Conservation (phyloP, 768 basidiomycete genomes). For the Leucosporidium scottii region DNA sequence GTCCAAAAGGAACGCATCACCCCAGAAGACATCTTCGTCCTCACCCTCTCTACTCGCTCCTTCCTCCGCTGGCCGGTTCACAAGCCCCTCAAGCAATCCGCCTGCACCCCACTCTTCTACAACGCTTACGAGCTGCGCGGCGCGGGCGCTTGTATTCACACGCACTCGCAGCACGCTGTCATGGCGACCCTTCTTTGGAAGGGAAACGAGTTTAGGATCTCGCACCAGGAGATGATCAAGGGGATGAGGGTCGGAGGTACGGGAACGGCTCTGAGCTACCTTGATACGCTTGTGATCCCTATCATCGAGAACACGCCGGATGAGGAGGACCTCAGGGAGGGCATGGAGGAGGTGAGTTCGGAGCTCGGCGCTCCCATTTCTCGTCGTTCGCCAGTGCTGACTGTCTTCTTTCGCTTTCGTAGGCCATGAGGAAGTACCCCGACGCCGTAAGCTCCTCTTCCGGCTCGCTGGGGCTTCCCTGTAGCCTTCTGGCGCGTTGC, state of each 20-base stretch:
- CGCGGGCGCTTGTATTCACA: conserved; percentile 83
- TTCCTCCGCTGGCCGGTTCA: conserved; percentile 67
- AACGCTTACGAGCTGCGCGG: conserved; percentile 73
- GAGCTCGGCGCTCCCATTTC: background rate
- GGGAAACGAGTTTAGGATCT: conserved; percentile 64
- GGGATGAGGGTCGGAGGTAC: conserved; percentile 70
- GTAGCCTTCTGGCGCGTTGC: conserved; percentile 11
- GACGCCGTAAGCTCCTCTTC: conserved; percentile 62
- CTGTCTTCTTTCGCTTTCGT: background rate
- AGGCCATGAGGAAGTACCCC: conserved; percentile 70
- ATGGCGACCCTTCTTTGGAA: conserved; percentile 76
- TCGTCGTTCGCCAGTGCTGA: no score
- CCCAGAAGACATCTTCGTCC: conserved; percentile 76
- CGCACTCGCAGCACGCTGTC: conserved; percentile 82
- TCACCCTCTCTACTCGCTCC: conserved; percentile 64
- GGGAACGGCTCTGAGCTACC: conserved; percentile 69
- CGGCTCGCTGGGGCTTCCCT: conserved; percentile 56
- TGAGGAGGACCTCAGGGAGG: conserved; percentile 80
- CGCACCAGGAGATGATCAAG: conserved; percentile 94
- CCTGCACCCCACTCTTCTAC: conserved; percentile 87
- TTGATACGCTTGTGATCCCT: conserved; percentile 75
- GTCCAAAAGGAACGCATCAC: conserved; percentile 85
- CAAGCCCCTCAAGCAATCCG: conserved; percentile 68
- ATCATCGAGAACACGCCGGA: conserved; percentile 88
- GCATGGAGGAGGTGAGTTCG: conserved; percentile 61